Evolutionary conservation across 306 rosid genomes (phyloP), one percentile per base, ranked within the genome.

Genomic region (Vigna trinervia): DNA sequence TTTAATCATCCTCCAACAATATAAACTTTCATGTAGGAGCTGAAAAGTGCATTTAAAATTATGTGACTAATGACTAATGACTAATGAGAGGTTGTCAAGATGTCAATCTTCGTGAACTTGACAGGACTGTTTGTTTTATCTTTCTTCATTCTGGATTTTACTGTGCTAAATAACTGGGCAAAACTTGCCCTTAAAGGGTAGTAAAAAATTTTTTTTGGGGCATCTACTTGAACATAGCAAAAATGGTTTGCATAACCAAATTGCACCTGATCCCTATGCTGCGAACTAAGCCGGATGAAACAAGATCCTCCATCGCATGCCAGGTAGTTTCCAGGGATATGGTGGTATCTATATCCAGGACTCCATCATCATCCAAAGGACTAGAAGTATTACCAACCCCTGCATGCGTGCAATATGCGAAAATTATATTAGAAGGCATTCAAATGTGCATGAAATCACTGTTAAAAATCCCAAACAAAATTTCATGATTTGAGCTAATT

Each of bases 181-280:
- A 76, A 62, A 62, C 22, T 57, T 50, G 67, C 72, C 72, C 60
- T 28, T 12, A 78, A 58, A 73, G 30, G 60, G 2, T 6, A 67
- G 34, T 45, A 71, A 41, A 19, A 57, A 12, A n/a, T 0, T 6
- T 45, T 45, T 53, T 38, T 8, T 17, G 50, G 56, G 14, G 26
- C 36, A 81, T 56, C 58, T 32, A 69, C 57, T 50, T 58, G 61
- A 79, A 5, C 34, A 54, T 13, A 60, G 45, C 45, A 5, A 73
- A 64, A 46, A 58, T 10, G 45, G 58, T 10, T 62, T 43, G 54
- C 26, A 51, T 45, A 22, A 59, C 19, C 43, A 69, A 59, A 58
- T 14, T 61, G 74, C n/a, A 95, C 98, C 98, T 95, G 92, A 87
- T 87, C 10, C 98, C 98, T 76, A 95, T 95, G 88, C 98, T 90